phyloP scores from a whole-genome alignment of 805 yeast species.

The Limtongia smithiae region DNA sequence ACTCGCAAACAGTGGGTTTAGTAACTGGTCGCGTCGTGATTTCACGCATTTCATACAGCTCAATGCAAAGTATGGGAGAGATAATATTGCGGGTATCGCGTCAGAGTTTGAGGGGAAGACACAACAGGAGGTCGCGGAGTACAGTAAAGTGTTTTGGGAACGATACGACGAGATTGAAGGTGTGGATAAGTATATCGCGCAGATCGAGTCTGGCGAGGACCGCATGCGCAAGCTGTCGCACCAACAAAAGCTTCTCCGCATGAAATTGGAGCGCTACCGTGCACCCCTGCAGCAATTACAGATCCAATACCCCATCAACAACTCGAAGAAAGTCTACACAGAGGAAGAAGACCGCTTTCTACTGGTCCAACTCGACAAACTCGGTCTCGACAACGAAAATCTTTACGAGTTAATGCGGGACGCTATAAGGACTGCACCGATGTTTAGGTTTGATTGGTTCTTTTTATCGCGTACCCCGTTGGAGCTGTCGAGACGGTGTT shows the following conservation, averaged over 20 bases:
- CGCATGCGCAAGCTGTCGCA: constrained; percentile 57
- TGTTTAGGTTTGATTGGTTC: constrained; percentile 85
- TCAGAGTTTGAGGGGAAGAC: constrained; percentile 79
- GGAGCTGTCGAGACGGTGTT: constrained; percentile 79
- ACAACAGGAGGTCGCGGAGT: constrained; percentile 70
- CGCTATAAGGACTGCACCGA: constrained; percentile 65
- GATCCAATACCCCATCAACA: constrained; percentile 68
- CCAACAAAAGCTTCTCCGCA: constrained; percentile 75
- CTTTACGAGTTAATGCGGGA: constrained; percentile 75
- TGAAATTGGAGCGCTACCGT: constrained; percentile 64
- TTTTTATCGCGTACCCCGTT: constrained; percentile 72
- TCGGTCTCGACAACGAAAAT: constrained; percentile 76
- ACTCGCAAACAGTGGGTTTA: constrained; percentile 63
- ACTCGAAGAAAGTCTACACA: constrained; percentile 65
- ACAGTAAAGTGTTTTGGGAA: constrained; percentile 78
- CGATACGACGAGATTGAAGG: constrained; percentile 79
- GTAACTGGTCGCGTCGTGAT: constrained; percentile 83
- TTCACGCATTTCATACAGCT: constrained; percentile 74
- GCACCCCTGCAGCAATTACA: constrained; percentile 78
- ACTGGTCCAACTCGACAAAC: constrained; percentile 70
- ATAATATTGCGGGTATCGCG: constrained; percentile 65
- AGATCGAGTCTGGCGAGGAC: constrained; percentile 88
- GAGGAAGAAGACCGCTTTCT: constrained; percentile 91
- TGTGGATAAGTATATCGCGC: constrained; percentile 73
- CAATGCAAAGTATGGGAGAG: constrained; percentile 77